These are phyloP conservation scores for Fusarium siculi DNA, from an alignment of 2,329 filamentous ascomycete genomes.

Conservation along the genomic window DNA sequence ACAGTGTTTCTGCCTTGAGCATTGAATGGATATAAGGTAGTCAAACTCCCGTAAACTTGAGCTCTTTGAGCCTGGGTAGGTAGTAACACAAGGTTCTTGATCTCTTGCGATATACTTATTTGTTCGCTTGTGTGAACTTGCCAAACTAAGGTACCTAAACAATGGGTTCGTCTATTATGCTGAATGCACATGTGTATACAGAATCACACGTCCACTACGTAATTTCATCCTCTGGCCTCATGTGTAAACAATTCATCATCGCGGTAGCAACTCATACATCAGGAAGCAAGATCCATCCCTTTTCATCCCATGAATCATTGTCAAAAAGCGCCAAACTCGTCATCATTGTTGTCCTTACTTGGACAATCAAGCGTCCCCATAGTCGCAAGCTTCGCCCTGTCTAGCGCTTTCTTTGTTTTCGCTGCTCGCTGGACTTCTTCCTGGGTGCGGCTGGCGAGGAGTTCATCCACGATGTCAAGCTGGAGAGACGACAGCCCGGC, in stretches of 20 bases:
- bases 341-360: neutral
- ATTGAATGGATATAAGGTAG: neutral
- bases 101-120: neutral
- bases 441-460: conserved; percentile 25
- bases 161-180: neutral
- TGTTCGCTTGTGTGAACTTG: neutral
- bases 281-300: neutral
- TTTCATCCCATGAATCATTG: neutral
- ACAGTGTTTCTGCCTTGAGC: neutral
- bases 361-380: neutral
- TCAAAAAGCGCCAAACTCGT: neutral
- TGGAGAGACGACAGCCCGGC: conserved; percentile 28
- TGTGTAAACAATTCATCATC: neutral
- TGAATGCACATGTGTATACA: neutral
- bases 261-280: neutral
- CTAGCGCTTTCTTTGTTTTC: conserved; percentile 7
- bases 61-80: neutral
- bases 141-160: neutral
- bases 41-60: neutral
- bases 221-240: neutral
- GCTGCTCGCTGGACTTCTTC: conserved; percentile 19
- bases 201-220: neutral
- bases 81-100: neutral
- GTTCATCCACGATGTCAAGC: conserved; percentile 30
- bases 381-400: conserved; percentile 1